A percentile compares a stretch with the other conserved stretches of the same genome.
phyloP scores from a whole-genome alignment of 805 yeast genomes.

The fission yeast (Schizosaccharomyces pombe) region DNA sequence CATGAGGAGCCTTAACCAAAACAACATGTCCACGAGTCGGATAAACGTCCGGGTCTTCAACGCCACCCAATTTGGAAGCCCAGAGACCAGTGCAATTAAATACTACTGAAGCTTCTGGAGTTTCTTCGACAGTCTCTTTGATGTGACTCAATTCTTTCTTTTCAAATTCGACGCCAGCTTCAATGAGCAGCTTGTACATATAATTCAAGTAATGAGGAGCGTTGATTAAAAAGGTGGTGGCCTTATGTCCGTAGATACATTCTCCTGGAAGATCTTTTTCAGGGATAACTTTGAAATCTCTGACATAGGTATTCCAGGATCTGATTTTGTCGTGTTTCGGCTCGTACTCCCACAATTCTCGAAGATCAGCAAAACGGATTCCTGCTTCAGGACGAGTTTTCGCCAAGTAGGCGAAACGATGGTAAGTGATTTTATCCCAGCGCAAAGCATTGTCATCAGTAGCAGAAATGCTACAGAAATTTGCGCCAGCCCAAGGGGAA shows the following conservation, averaged over 20 bases:
- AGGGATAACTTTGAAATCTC: slow-evolving; percentile 21
- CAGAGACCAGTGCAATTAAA: slow-evolving; percentile 66
- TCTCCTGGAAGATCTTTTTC: slow-evolving; percentile 26
- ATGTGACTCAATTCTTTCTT: slow-evolving; percentile 21
- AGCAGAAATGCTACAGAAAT: slow-evolving; percentile 5
- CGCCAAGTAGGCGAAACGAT: slow-evolving; percentile 16
- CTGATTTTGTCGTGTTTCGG: background rate
- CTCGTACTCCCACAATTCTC: background rate
- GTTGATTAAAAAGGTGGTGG: slow-evolving; percentile 33
- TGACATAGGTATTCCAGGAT: background rate
- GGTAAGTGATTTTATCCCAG: slow-evolving; percentile 2
- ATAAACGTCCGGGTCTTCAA: slow-evolving; percentile 33
- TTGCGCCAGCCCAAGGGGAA: slow-evolving; percentile 46
- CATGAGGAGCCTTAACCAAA: slow-evolving; percentile 20
- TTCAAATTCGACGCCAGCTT: slow-evolving; percentile 26
- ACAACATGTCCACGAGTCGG: slow-evolving; percentile 70
- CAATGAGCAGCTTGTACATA: slow-evolving; percentile 24
- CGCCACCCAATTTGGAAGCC: slow-evolving; percentile 40
- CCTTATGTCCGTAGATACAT: slow-evolving; percentile 29
- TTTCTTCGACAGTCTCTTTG: slow-evolving; percentile 26
- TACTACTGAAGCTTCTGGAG: slow-evolving; percentile 21
- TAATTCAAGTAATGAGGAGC: slow-evolving; percentile 33
- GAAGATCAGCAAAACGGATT: background rate
- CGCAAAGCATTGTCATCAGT: background rate
- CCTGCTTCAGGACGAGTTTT: background rate